These are phyloP conservation scores for Gyrodon lividus DNA, from an alignment of 768 basidiomycete species.

Conservation along the genomic window DNA sequence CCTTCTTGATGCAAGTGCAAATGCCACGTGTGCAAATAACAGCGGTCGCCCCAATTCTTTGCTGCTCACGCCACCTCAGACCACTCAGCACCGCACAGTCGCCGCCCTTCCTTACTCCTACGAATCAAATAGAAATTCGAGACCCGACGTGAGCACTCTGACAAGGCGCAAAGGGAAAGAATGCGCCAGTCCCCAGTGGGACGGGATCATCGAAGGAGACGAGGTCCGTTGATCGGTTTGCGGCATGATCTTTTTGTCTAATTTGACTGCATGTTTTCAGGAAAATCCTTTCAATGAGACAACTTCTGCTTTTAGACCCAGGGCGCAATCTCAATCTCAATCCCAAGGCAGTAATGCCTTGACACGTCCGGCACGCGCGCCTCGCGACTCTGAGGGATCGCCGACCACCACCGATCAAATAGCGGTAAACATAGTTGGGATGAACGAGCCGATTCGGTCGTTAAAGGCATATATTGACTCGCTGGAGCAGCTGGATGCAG, in stretches of 20 bases:
- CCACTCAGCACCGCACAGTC: neutral
- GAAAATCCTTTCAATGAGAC: conserved; percentile 18
- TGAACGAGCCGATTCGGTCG: neutral
- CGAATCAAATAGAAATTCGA: neutral
- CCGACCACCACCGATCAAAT: conserved; percentile 26
- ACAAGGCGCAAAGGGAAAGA: conserved; percentile 28
- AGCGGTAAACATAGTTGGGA: conserved; percentile 2
- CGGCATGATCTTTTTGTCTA: neutral
- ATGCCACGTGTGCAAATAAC: too few relatives aligned
- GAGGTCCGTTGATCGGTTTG: conserved; percentile 6
- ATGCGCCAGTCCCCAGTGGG: conserved; percentile 4
- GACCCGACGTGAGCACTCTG: conserved; percentile 17
- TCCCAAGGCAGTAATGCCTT: neutral
- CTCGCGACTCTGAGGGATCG: neutral
- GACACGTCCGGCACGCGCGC: neutral
- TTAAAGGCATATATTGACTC: conserved; percentile 7
- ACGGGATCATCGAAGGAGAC: neutral
- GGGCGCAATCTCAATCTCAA: neutral
- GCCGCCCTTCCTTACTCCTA: neutral
- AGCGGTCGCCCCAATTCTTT: neutral
- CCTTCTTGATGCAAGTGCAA: neutral
- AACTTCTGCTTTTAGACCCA: neutral
- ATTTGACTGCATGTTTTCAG: neutral
- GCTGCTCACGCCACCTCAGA: conserved; percentile 24
- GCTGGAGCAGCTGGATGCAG: conserved; percentile 14